phyloP scores from a whole-genome alignment of 208 protist genomes.

The Lotmaria passim region DNA sequence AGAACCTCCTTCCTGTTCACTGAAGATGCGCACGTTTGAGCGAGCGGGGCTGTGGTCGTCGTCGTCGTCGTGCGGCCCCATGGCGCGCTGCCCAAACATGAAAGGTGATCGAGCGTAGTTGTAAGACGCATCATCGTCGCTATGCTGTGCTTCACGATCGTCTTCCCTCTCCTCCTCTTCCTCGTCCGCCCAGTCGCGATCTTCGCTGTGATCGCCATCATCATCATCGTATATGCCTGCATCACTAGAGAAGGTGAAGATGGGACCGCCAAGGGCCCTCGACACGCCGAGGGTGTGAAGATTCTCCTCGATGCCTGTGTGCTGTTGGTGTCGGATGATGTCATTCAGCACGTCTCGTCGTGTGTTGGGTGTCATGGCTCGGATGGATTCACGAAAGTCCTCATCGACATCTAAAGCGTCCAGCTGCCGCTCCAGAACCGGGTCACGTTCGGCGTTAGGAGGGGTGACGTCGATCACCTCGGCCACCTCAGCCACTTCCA shows the following conservation, averaged over 20 bases:
- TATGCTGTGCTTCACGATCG: background rate
- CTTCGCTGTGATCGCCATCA: background rate
- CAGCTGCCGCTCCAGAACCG: slow-evolving; percentile 60
- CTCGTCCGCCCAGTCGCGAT: slow-evolving; percentile 12
- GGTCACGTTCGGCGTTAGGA: slow-evolving; percentile 22
- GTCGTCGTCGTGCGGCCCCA: background rate
- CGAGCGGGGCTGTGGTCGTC: too few species aligned
- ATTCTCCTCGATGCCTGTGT: slow-evolving; percentile 11
- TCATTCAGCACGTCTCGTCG: slow-evolving; percentile 76
- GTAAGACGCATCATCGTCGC: background rate
- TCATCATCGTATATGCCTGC: background rate
- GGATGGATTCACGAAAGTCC: slow-evolving; percentile 70
- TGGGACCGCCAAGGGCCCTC: background rate
- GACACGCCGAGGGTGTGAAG: slow-evolving; percentile 5
- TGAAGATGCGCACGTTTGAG: background rate
- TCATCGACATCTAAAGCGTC: slow-evolving; percentile 57
- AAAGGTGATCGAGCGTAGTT: background rate
- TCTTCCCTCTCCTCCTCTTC: slow-evolving; percentile 26
- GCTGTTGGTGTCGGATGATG: slow-evolving; percentile 61
- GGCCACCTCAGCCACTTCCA: background rate
- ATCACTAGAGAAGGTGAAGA: background rate
- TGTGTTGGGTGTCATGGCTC: slow-evolving; percentile 75
- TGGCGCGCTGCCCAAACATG: background rate
- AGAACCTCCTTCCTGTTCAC: background rate
- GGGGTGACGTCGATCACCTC: slow-evolving; percentile 8